These are phyloP conservation scores for Saccharomyces paradoxus DNA, from an alignment of 805 yeast species.

Conservation along the genomic window DNA sequence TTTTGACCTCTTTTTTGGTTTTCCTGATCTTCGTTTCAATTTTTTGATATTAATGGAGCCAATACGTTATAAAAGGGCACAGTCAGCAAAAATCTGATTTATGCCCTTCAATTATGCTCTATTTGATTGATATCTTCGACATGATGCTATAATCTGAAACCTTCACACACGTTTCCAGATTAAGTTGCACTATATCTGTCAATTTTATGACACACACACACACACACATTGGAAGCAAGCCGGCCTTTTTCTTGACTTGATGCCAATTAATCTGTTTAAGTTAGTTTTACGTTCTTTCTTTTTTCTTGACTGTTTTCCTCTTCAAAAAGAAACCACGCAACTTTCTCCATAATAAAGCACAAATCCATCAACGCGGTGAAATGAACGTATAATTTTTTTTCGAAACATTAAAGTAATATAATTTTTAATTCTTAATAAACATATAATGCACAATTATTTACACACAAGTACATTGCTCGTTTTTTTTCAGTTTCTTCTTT, in stretches of 20 bases:
- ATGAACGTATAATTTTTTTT: not conserved
- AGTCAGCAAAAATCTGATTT: not conserved
- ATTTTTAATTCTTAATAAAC: not conserved
- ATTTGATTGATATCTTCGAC: not conserved
- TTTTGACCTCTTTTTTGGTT: not conserved
- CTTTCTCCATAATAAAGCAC: not conserved
- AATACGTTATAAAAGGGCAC: not conserved
- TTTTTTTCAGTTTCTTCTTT: not conserved
- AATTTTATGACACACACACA: not conserved
- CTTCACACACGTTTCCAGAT: not conserved
- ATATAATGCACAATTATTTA: not conserved
- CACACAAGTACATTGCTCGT: not conserved
- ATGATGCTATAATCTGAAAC: not conserved
- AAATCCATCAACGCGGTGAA: not conserved
- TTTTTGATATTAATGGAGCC: not conserved
- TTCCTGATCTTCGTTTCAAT: slow-evolving; percentile 4
- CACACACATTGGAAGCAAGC: not conserved
- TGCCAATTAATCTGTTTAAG: not conserved
- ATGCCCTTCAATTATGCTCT: not conserved
- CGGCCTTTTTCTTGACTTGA: not conserved
- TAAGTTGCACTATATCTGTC: not conserved
- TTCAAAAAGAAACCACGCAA: not conserved
- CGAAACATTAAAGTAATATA: not conserved
- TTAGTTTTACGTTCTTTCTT: not conserved
- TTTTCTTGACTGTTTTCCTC: not conserved